Evolutionary conservation across 208 protist genomes (phyloP), one percentile per base, ranked within the genome.

Genomic region (Porcisia hertigi): DNA sequence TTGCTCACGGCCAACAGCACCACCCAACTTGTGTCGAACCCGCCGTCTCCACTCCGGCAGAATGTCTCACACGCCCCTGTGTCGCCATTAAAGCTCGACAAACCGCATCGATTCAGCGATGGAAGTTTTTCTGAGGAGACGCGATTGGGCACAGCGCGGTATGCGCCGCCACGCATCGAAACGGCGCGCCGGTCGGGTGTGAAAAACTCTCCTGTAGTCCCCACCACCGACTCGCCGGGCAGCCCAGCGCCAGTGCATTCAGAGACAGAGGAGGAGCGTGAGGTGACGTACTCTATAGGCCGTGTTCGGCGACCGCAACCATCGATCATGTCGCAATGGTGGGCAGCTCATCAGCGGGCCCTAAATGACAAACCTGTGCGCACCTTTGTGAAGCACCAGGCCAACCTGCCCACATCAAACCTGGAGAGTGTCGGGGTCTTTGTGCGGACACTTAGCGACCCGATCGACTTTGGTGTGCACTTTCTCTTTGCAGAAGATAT

Each of bases 221-320:
- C n/a, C 25, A 53, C 25, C 20, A 12, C 69, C 30, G 53, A 54
- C 49, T 36, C 36, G 30, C 20, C 47, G 49, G 14, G 8, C n/a
- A 23, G n/a, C 65, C 39, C 74, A 18, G 25, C 16, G 49, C 16
- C 18, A n/a, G 20, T 30, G 18, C 78, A 82, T 57, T 47, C 39
- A 1, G 78, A 82, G 20, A 82, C 66, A 45, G 52, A 47, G 18
- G 78, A 82, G 73, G 73, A 82, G 45, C 72, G 66, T 5, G 73
- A 75, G 43, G 78, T 82, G 9, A 82, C 73, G 43, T 82, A 82
- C 73, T 77, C 78, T 39, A 71, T 82, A 30, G 73, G 52, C 5
- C 72, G 60, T 11, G 78, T 82, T 43, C 60, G 45, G 41, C 78
- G 25, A 0, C 67, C 47, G 4, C 25, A 71, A 20, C 47, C 55